Evolutionary conservation across 306 rosid species (phyloP).

Genomic region (Mimosa bimucronata): DNA sequence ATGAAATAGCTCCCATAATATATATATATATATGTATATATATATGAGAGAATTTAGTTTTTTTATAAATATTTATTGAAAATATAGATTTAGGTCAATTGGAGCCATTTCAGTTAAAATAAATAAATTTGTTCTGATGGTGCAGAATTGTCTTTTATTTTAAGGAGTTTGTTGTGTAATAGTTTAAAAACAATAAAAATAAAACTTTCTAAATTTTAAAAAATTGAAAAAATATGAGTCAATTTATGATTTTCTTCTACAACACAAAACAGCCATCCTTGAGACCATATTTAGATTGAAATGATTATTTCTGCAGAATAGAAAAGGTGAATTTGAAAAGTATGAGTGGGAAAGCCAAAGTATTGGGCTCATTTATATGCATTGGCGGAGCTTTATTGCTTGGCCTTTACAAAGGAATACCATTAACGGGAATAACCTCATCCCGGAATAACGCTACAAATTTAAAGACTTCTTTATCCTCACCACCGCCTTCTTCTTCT

Average conservation of each 20-base stretch:
- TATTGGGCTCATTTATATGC: constrained; percentile 61
- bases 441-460: constrained; percentile 6
- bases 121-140: neutral
- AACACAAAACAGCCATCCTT: neutral
- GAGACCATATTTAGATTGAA: constrained; percentile 24
- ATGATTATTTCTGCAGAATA: constrained; percentile 47
- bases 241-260: neutral
- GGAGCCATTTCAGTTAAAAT: neutral
- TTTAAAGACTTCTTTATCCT: constrained; percentile 12
- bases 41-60: neutral
- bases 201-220: neutral
- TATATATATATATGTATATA: too few relatives aligned
- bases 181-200: neutral
- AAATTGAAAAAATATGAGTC: neutral
- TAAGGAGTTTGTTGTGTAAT: neutral
- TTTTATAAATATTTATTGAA: too few relatives aligned
- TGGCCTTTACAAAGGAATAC: constrained; percentile 71
- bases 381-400: constrained; percentile 67
- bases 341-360: constrained; percentile 71
- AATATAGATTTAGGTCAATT: neutral
- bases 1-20: neutral
- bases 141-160: neutral
- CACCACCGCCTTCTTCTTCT: constrained; percentile 16
- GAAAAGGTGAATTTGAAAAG: constrained; percentile 70
- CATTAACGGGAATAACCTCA: constrained; percentile 45